These are phyloP conservation scores for Volutella citrinella DNA, from an alignment of 2,329 filamentous ascomycete genomes.

Conservation along the genomic window DNA sequence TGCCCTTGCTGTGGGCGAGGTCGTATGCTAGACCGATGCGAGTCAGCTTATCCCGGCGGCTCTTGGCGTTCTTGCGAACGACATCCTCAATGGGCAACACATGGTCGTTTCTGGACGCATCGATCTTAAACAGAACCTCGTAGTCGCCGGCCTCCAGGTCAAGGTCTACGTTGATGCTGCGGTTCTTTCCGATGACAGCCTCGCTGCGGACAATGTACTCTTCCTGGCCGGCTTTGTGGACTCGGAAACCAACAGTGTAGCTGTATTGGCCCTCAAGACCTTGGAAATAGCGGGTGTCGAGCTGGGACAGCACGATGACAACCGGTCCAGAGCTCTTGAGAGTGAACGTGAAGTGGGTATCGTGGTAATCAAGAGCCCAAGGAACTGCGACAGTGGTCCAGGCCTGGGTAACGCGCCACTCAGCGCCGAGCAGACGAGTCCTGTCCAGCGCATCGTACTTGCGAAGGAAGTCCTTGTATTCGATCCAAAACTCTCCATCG, in stretches of 20 bases:
- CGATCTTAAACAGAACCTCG: slow-evolving; percentile 71
- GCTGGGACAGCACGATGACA: slow-evolving; percentile 55
- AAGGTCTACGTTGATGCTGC: slow-evolving; percentile 75
- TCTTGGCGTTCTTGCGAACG: slow-evolving; percentile 61
- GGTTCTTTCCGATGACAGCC: slow-evolving; percentile 58
- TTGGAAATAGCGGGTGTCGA: slow-evolving; percentile 56
- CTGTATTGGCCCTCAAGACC: slow-evolving; percentile 55
- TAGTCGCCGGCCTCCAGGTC: slow-evolving; percentile 73
- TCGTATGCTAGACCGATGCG: slow-evolving; percentile 69
- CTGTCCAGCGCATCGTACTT: slow-evolving; percentile 58
- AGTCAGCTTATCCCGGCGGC: slow-evolving; percentile 67
- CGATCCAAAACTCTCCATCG: slow-evolving; percentile 66
- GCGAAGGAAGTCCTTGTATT: slow-evolving; percentile 55
- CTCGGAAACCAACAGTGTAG: slow-evolving; percentile 52
- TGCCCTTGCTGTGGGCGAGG: slow-evolving; percentile 65
- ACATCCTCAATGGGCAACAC: slow-evolving; percentile 60
- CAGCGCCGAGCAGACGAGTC: slow-evolving; percentile 54
- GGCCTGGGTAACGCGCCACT: slow-evolving; percentile 47
- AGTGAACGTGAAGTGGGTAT: slow-evolving; percentile 50
- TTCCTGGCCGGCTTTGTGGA: slow-evolving; percentile 48
- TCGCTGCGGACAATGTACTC: slow-evolving; percentile 56
- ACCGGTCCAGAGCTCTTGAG: slow-evolving; percentile 47
- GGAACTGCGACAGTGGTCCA: slow-evolving; percentile 54
- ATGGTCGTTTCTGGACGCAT: slow-evolving; percentile 56
- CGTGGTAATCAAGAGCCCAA: slow-evolving; percentile 54